Evolutionary conservation across 31 red algal genomes (phyloP).

Genomic region (Pterothamnion heteromorphum): DNA sequence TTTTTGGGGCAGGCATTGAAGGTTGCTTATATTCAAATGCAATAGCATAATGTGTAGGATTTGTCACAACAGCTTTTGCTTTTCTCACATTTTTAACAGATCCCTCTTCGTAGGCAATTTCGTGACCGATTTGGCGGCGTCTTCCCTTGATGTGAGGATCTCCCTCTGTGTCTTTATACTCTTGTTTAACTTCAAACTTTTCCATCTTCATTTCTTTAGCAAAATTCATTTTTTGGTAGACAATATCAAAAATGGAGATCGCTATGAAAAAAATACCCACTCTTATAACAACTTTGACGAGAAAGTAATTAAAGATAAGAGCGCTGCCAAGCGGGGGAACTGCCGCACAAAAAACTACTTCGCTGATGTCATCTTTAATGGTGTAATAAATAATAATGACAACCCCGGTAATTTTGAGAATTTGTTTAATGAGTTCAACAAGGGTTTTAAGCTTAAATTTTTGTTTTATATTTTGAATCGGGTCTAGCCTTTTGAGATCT

Average conservation of each 20-base stretch:
- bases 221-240: background rate
- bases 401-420: background rate
- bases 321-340: background rate
- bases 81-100: background rate
- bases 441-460: background rate
- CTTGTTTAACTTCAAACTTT: constrained; percentile 3
- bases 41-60: constrained; percentile 37
- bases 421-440: constrained; percentile 7
- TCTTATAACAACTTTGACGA: no score
- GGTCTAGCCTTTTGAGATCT: constrained; percentile 12
- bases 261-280: background rate
- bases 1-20: background rate
- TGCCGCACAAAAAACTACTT: background rate
- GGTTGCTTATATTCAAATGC: background rate
- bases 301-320: background rate
- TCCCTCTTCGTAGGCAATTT: background rate
- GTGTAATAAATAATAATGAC: background rate
- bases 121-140: background rate
- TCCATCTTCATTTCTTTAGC: constrained; percentile 6
- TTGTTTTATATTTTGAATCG: background rate
- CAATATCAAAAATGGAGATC: background rate
- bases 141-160: background rate
- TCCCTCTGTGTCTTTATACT: constrained; percentile 32
- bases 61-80: background rate
- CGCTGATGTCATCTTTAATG: background rate